phyloP scores from a whole-genome alignment of 768 basidiomycete genomes.

The Coprinellus aureogranulatus region DNA sequence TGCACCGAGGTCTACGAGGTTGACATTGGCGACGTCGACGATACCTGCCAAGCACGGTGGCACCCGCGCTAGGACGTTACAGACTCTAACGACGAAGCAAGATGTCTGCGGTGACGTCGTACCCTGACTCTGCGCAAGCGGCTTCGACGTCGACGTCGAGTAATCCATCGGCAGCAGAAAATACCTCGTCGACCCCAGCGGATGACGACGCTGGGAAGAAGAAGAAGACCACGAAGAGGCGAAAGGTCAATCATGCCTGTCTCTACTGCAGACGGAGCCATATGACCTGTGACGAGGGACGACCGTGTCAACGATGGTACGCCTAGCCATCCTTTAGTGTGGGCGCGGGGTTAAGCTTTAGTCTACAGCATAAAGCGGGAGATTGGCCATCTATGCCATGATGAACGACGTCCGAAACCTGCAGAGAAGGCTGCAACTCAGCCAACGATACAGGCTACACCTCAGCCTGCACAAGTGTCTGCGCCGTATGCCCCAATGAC shows the following conservation, averaged over 20 bases:
- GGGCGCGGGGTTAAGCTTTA: conserved; percentile 11
- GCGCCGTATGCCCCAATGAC: conserved; percentile 45
- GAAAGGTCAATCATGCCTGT: conserved; percentile 92
- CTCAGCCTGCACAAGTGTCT: conserved; percentile 11
- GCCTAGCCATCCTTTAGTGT: conserved; percentile 26
- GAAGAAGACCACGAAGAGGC: conserved; percentile 59
- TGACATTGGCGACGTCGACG: background rate
- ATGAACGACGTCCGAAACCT: conserved; percentile 66
- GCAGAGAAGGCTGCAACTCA: conserved; percentile 41
- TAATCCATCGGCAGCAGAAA: no score
- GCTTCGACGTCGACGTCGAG: conserved; percentile 9
- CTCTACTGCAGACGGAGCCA: conserved; percentile 90
- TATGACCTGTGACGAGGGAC: conserved; percentile 88
- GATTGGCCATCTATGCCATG: conserved; percentile 92
- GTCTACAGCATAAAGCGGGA: conserved; percentile 84
- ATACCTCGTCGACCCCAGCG: conserved; percentile 2
- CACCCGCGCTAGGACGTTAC: no score
- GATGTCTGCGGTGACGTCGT: background rate
- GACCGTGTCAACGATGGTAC: conserved; percentile 92
- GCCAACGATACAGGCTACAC: conserved; percentile 17
- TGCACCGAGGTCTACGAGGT: background rate
- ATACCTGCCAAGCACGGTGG: no score
- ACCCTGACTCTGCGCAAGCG: conserved; percentile 2
- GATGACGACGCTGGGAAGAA: conserved; percentile 42
- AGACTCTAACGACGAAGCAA: no score